These are phyloP conservation scores for Alternaria metachromatica DNA, from an alignment of 2,329 filamentous ascomycete species.

Conservation along the genomic window DNA sequence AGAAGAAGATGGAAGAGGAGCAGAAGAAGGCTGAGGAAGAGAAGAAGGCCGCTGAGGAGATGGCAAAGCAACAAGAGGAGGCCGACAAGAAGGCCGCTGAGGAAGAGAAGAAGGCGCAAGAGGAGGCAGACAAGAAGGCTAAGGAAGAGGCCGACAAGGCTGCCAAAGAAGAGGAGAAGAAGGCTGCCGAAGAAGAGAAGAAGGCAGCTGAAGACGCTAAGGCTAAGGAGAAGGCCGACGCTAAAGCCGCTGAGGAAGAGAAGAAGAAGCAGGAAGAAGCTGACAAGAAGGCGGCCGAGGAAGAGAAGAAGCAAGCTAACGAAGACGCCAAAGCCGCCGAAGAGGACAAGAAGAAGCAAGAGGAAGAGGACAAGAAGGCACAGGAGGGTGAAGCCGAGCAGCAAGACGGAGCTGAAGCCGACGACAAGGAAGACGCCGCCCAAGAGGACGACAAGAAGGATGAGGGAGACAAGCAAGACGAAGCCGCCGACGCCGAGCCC, in stretches of 20 bases:
- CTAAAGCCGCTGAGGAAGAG: background rate
- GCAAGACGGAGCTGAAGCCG: background rate
- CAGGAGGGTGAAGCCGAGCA: background rate
- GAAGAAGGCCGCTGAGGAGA: slow-evolving; percentile 1
- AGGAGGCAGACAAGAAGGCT: background rate
- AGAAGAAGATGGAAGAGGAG: background rate
- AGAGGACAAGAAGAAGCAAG: background rate
- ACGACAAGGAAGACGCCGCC: background rate
- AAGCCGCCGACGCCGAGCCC: background rate
- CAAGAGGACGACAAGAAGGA: background rate
- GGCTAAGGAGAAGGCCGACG: background rate
- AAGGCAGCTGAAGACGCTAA: background rate
- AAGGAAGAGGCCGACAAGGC: background rate
- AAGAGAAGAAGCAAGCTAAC: slow-evolving; percentile 1
- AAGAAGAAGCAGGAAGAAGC: background rate
- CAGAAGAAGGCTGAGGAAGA: background rate
- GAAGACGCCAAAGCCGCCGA: slow-evolving; percentile 1
- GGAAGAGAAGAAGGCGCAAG: background rate
- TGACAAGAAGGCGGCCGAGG: slow-evolving; percentile 2
- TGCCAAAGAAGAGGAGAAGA: background rate
- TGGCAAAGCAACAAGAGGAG: background rate
- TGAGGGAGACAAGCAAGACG: slow-evolving; percentile 3
- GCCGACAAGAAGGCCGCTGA: background rate
- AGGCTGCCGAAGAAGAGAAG: background rate
- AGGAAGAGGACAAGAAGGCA: slow-evolving; percentile 1